Conservation (phyloP, 106 monocot genomes). For the Chionographis japonica region DNA sequence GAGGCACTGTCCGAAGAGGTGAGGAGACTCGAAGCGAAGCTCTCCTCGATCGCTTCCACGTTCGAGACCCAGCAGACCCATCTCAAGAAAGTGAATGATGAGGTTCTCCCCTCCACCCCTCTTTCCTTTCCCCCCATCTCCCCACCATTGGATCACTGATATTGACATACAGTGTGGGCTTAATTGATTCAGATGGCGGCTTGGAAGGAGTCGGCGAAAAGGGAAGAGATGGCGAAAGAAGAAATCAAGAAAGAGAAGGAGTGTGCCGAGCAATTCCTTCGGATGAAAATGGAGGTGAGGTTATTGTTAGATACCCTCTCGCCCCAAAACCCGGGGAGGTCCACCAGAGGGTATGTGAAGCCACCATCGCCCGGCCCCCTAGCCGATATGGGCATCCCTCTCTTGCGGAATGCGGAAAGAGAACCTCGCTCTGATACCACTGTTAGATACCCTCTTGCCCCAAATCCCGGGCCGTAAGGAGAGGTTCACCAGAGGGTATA, state of each 20-base stretch:
- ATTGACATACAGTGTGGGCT: background rate
- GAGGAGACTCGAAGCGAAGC: slow-evolving; percentile 42
- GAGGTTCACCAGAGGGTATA: no score
- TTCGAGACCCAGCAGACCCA: slow-evolving; percentile 46
- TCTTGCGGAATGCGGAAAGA: no score
- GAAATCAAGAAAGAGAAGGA: slow-evolving; percentile 50
- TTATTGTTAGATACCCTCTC: background rate
- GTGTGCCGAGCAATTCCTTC: slow-evolving; percentile 33
- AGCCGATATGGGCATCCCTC: no score
- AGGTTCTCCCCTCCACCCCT: slow-evolving; percentile 22
- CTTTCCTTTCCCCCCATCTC: background rate
- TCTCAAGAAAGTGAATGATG: slow-evolving; percentile 44
- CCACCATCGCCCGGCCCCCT: no score
- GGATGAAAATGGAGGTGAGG: slow-evolving; percentile 49
- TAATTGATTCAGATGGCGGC: slow-evolving; percentile 32
- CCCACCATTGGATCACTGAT: background rate
- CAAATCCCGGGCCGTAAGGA: no score
- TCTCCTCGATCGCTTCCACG: slow-evolving; percentile 12
- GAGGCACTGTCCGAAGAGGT: slow-evolving; percentile 44
- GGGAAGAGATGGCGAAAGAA: slow-evolving; percentile 42
- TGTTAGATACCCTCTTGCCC: no score
- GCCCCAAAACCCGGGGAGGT: no score
- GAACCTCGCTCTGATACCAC: no score
- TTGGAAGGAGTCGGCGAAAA: slow-evolving; percentile 57
- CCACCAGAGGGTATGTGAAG: no score